Percentiles rank a stretch among this genome's conserved stretches.
phyloP scores from a whole-genome alignment of 208 protist species.

The Trypanosoma grayi region DNA sequence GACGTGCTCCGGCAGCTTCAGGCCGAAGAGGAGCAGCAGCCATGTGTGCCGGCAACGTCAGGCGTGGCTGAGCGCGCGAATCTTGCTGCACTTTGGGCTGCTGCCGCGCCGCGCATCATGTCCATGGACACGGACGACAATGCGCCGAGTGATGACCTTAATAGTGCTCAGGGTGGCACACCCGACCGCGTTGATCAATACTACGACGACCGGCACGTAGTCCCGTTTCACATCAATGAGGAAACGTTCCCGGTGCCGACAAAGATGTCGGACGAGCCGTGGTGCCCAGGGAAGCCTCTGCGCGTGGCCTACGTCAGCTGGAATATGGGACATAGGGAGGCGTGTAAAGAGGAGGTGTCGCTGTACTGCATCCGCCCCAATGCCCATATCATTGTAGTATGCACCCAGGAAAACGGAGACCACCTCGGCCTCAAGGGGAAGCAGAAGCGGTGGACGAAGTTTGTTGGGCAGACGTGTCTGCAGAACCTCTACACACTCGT shows the following conservation, averaged over 20 bases:
- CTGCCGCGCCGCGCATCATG: no score
- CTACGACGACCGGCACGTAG: constrained; percentile 26
- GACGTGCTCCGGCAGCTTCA: no score
- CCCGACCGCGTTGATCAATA: constrained; percentile 23
- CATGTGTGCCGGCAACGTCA: no score
- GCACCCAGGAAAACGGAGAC: constrained; percentile 77
- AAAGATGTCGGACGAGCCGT: constrained; percentile 45
- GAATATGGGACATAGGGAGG: constrained; percentile 69
- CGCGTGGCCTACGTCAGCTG: constrained; percentile 77
- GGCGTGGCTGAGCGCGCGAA: no score
- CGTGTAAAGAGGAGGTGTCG: constrained; percentile 50
- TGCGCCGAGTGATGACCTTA: no score
- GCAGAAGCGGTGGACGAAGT: constrained; percentile 51
- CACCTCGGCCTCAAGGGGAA: constrained; percentile 19
- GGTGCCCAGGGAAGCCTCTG: constrained; percentile 65
- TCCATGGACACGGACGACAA: no score
- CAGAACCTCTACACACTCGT: constrained; percentile 56
- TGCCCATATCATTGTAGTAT: constrained; percentile 78
- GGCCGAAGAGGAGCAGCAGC: no score
- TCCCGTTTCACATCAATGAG: constrained; percentile 41
- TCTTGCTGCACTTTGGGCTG: no score
- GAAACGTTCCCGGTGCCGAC: constrained; percentile 68
- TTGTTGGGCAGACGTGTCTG: constrained; percentile 44
- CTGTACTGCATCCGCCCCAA: constrained; percentile 70
- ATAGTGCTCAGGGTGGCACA: neutral